Base-by-base conservation (phyloP, 2,329 filamentous ascomycete genomes). In the Cordyceps tenuipes region DNA sequence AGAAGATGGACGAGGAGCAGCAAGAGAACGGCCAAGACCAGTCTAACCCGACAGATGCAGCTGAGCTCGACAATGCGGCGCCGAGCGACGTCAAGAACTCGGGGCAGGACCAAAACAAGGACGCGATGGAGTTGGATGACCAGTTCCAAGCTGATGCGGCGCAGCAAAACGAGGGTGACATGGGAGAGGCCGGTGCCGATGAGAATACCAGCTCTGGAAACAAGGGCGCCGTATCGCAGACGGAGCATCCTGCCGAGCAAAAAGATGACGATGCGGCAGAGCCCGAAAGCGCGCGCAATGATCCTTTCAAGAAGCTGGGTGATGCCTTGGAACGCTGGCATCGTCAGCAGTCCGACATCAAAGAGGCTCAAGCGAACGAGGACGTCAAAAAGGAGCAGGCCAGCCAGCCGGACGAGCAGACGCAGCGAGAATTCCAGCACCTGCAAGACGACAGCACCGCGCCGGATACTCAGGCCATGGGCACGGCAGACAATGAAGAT, bases 311-410 rank as follows among this genome's bases (percentile, higher is more conserved):
- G 76, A 95, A 96, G 69, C 83, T 99, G 34, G 94, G 94, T 23
- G 91, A 99, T 75, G 88, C 91, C 6, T 79, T 99, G 36, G 92
- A 97, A 71, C 85, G 88, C 66, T 99, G 92, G 90, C 92, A 97
- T 72, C 84, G 90, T 61, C 90, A 91, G 68, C 90, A 95, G 68
- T 84, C 84, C 51, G 88, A 96, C 63, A 97, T 99, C 66, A 77
- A 82, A 69, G 81, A 88, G 61, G 70, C 73, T 5, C 67, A 70
- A 19, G 75, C 82, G 2, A 77, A 84, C 58, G 70, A 75, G 13
- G 65, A 68, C 2, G 75, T 82, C 54, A 74, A 83, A 64, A 75
- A 75, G 43, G 72, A 80, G 47, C 71, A 77, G 48, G 47, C 63
- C 8, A 64, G 65, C 17, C 73, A 75, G 64, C 84, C 89, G 62